These are phyloP conservation scores for Zygnema circumcarinatum DNA, from an alignment of 139 green algal genomes.

Conservation along the genomic window DNA sequence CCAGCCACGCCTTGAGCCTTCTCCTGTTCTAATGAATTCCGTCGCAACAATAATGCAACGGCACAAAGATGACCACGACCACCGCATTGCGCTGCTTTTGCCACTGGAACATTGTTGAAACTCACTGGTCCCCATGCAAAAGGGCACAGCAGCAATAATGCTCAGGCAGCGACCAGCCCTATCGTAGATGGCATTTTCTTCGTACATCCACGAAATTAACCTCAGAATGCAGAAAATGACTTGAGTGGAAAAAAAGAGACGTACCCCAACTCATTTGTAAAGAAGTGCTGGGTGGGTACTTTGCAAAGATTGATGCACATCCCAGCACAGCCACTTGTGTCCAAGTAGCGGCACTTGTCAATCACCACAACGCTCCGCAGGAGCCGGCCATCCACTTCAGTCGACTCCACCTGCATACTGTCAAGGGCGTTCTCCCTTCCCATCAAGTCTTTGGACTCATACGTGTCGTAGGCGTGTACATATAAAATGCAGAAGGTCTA, in stretches of 20 bases:
- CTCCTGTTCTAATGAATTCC: too few relatives aligned
- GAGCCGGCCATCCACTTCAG: background rate
- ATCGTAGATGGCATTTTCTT: too few relatives aligned
- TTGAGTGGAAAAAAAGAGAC: background rate
- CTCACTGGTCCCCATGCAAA: background rate
- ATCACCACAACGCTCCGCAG: constrained; percentile 73
- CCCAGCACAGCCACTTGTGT: constrained; percentile 60
- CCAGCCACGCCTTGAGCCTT: too few relatives aligned
- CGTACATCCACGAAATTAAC: background rate
- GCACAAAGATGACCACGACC: too few relatives aligned
- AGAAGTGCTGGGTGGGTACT: constrained; percentile 65
- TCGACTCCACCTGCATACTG: constrained; percentile 4
- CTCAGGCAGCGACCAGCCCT: too few relatives aligned
- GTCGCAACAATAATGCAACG: constrained; percentile 20
- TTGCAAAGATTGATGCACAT: constrained; percentile 70
- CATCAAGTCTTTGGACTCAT: too few relatives aligned
- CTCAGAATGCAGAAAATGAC: constrained; percentile 3
- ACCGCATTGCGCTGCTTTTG: too few relatives aligned
- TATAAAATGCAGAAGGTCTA: too few relatives aligned
- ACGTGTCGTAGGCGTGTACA: too few relatives aligned
- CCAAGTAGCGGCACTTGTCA: constrained; percentile 69
- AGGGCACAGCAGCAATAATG: background rate
- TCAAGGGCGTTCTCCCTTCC: background rate
- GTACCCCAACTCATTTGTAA: constrained; percentile 63
- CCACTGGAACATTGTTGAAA: background rate